phyloP scores from a whole-genome alignment of 1,284 basidiomycete species.

The Termitomyces sp. region DNA sequence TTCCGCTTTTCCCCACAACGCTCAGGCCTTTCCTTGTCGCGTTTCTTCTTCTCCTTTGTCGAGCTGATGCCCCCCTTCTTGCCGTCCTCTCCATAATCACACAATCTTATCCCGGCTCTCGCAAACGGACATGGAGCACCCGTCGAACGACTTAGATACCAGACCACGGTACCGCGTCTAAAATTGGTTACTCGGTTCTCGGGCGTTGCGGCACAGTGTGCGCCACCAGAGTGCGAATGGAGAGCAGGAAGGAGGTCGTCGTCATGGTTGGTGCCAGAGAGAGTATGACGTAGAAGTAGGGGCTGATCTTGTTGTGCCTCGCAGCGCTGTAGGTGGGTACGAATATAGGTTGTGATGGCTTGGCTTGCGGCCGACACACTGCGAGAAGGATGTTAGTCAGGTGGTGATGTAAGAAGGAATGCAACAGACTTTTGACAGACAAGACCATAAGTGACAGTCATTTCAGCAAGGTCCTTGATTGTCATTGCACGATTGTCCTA shows the following conservation, averaged over 20 bases:
- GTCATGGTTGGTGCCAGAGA: conserved; percentile 65
- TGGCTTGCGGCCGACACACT: conserved; percentile 73
- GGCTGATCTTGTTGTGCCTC: conserved; percentile 66
- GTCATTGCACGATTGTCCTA: conserved; percentile 78
- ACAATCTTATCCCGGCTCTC: conserved; percentile 62
- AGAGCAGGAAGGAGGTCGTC: conserved; percentile 70
- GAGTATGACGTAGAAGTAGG: conserved; percentile 62
- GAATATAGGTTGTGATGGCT: conserved; percentile 74
- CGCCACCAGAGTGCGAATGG: conserved; percentile 64
- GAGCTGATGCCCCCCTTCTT: conserved; percentile 26
- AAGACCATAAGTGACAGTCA: conserved; percentile 57
- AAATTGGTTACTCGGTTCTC: conserved; percentile 64
- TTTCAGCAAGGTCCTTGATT: conserved; percentile 74
- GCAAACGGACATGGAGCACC: conserved; percentile 72
- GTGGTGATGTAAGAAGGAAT: conserved; percentile 9
- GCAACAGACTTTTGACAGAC: conserved; percentile 61
- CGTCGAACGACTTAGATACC: conserved; percentile 70
- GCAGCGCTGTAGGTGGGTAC: conserved; percentile 64
- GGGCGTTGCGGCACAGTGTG: conserved; percentile 41
- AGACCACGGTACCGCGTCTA: conserved; percentile 69
- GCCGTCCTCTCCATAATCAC: conserved; percentile 55
- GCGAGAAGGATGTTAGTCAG: conserved; percentile 17
- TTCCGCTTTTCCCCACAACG: conserved; percentile 69
- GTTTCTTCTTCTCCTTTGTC: conserved; percentile 33
- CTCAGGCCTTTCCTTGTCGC: conserved; percentile 27